Base-by-base conservation (phyloP, 2,329 filamentous ascomycete genomes). In the Monosporascus sp. region DNA sequence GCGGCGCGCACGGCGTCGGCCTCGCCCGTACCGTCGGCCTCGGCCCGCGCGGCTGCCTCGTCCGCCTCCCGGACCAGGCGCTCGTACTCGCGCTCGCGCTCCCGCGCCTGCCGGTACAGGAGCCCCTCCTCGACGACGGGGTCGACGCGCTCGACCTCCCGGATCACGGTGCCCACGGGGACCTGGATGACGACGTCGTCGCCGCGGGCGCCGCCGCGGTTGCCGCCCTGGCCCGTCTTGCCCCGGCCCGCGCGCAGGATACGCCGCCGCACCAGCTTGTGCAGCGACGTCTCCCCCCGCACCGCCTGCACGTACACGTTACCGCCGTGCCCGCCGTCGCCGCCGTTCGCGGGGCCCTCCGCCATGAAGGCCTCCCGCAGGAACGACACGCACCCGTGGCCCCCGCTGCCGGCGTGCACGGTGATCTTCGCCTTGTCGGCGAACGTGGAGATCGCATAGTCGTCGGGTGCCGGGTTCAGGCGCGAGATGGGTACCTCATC, bases 301-400 rank as follows among this genome's bases (percentile, higher is more conserved):
- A 96, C 84, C 7, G 94, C 92, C 72, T 97, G 93, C 53, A 99
- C 95, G 69, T 96, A 97, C 60, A 99, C 78, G 63, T 88, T 95
- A 39, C 94, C 94, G 56, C 94, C 94, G 52, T 84, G 88, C 5
- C 94, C 94, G 43, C 94, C 94, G 67, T 99, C 91, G 55, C 94
- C 94, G 48, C 94, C 94, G 69, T 99, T 97, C 9, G 94, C 84
- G 11, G 94, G 94, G 0, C 94, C 94, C 58, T 96, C 86, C 45
- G 86, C 83, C 31, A 97, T 79, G 70, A 89, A 97, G 58, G 93
- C 93, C 64, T 99, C 94, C 20, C 93, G 87, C 44, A 95, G 75
- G 68, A 97, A 99, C 0, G 94, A 94, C 49, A 97, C 90, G 66
- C 94, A 99, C 58, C 94, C 94, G 65, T 94, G 86, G 8, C 94